Evolutionary conservation across 352 stramenopile species (phyloP).

Genomic region (Pythium apleroticum): DNA sequence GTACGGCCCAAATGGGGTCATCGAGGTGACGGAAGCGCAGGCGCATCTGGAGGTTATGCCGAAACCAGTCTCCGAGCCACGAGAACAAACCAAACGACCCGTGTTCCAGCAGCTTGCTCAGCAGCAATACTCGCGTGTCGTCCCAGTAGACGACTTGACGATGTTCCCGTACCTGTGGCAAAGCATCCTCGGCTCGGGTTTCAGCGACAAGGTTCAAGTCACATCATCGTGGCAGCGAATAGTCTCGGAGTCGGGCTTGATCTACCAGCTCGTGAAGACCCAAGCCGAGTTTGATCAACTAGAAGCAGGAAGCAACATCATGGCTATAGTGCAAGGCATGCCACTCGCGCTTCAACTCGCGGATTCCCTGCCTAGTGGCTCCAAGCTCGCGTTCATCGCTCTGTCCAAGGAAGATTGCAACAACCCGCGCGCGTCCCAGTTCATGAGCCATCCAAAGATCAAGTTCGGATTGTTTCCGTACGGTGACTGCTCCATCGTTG

Average conservation of each 20-base stretch:
- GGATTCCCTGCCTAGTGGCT: constrained; percentile 34
- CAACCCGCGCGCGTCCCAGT: constrained; percentile 35
- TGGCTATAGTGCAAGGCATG: constrained; percentile 26
- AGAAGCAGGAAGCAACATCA: constrained; percentile 37
- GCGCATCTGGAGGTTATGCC: not conserved
- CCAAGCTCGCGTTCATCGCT: constrained; percentile 41
- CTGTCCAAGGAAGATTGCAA: constrained; percentile 61
- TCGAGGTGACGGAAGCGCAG: constrained; percentile 9
- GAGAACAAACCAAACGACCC: not conserved
- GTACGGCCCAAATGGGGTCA: constrained; percentile 23
- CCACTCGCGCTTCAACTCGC: constrained; percentile 29
- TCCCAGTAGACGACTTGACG: constrained; percentile 49
- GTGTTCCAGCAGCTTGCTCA: not conserved
- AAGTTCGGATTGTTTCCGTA: constrained; percentile 62
- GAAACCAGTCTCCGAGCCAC: not conserved
- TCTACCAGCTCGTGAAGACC: constrained; percentile 44
- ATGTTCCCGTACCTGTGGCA: constrained; percentile 67
- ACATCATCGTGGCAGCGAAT: constrained; percentile 22
- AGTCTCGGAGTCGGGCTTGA: constrained; percentile 21
- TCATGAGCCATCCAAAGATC: constrained; percentile 33
- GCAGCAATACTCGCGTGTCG: constrained; percentile 33
- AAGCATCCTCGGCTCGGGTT: constrained; percentile 47
- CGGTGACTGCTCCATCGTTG: constrained; percentile 58
- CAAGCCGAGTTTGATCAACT: constrained; percentile 35
- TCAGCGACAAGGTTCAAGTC: constrained; percentile 29